Evolutionary conservation across 202 grass and related monocot species (phyloP).

Genomic region (Elaeis oleifera): DNA sequence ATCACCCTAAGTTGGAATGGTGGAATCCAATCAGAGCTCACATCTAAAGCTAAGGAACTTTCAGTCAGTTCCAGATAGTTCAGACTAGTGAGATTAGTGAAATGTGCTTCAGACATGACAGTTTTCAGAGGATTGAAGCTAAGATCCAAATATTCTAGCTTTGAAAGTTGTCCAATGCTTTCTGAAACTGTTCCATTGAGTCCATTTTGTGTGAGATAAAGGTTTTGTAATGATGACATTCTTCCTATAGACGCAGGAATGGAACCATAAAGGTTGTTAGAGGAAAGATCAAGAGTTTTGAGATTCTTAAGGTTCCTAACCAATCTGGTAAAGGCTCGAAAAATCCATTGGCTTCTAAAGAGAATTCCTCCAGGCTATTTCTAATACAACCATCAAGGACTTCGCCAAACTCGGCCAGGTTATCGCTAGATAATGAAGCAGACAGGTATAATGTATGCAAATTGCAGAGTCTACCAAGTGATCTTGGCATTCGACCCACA

Average conservation of each 20-base stretch:
- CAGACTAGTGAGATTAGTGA: background rate
- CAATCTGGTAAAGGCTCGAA: no score
- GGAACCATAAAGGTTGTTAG: background rate
- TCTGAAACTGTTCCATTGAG: background rate
- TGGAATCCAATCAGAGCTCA: background rate
- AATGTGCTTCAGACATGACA: background rate
- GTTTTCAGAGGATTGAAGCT: background rate
- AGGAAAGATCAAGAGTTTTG: background rate
- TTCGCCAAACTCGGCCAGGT: no score
- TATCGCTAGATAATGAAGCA: no score
- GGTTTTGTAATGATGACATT: background rate
- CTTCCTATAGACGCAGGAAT: background rate
- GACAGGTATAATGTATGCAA: no score
- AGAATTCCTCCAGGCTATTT: no score
- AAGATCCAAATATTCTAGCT: background rate
- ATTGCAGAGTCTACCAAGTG: no score
- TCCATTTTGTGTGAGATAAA: background rate
- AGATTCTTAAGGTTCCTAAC: no score
- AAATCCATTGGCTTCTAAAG: no score
- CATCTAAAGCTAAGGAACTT: no score
- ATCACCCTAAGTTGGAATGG: background rate
- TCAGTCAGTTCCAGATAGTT: background rate
- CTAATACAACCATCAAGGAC: no score
- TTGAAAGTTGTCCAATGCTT: background rate
- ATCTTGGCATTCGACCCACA: no score